phyloP scores from a whole-genome alignment of 129 eudicot genomes.

The Flaveria sonorensis region DNA sequence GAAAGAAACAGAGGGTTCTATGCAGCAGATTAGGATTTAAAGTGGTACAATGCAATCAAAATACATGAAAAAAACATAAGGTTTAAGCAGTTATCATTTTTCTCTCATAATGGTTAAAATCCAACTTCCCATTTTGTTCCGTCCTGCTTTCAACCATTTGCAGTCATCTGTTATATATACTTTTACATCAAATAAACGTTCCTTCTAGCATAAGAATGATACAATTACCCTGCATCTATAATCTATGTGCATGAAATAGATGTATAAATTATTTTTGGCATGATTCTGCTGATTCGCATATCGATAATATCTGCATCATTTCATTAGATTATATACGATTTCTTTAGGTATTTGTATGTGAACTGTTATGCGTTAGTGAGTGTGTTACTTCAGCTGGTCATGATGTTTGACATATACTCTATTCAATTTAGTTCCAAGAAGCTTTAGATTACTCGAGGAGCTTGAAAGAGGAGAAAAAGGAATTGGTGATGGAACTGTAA shows the following conservation, averaged over 20 bases:
- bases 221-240: background rate
- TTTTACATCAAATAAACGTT: background rate
- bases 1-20: background rate
- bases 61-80: background rate
- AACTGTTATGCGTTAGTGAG: background rate
- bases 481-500: slow-evolving; percentile 91
- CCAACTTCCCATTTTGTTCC: background rate
- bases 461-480: slow-evolving; percentile 94
- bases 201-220: slow-evolving; percentile 15
- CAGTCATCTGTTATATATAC: background rate
- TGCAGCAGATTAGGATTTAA: background rate
- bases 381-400: background rate
- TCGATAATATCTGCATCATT: background rate
- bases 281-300: slow-evolving; percentile 15
- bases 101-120: background rate
- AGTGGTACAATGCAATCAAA: background rate
- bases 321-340: slow-evolving; percentile 6
- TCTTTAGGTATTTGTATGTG: background rate
- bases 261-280: background rate
- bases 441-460: slow-evolving; percentile 83
- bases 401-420: slow-evolving; percentile 21
- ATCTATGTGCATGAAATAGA: slow-evolving; percentile 12
- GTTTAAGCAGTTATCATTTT: background rate
- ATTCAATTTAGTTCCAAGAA: slow-evolving; percentile 76
- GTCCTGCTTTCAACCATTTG: background rate